Base-by-base conservation (phyloP, 352 stramenopile species). In the Elongisporangium prolatum region DNA sequence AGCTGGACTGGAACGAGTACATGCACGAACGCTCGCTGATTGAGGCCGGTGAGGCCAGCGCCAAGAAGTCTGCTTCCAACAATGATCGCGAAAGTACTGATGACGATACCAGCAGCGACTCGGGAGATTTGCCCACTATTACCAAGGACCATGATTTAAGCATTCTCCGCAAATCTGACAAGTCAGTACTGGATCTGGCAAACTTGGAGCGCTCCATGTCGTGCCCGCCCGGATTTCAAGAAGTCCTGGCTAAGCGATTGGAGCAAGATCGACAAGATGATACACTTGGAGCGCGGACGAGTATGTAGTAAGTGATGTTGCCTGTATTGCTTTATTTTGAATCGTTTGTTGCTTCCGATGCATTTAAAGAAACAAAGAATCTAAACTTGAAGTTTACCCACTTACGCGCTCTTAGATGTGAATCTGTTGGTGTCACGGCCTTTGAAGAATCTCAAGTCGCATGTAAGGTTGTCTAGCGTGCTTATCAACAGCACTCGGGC, bases 1-100 rank as follows among this genome's bases (percentile, higher is more conserved):
- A 85, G 53, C 75, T 95, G 40, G 85, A 95, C 66, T 95, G 85
- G 85, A 84, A 74, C 50, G 76, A 83, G 58, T 95, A 86, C 70
- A 95, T 95, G 85, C 85, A 90, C 69, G 68, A 80, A 50, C 78
- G 77, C 44, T 72, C 65, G 57, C 60, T 71, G 61, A 61, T 77
- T 17, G 47, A 71, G 4, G 61, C 74, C 14, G 65, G 64, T 8
- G 69, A 71, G 48, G 34, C 34, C 34, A 44, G 34, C 17, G 34
- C 34, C 34, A 50, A 67, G 37, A 83, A 80, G 50, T 53, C 67
- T 55, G 38, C 34, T 7, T 48, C 21, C 34, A 17, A 49, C 20
- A 50, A 18, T 20, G 38, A 37, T 22, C 57, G 59, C 20, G 37
- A 48, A 13, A 24, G 49, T 18, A 52, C 66, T 13, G 59, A 72